phyloP scores from a whole-genome alignment of 2,329 filamentous ascomycete species.

The Fusarium oligoseptatum region DNA sequence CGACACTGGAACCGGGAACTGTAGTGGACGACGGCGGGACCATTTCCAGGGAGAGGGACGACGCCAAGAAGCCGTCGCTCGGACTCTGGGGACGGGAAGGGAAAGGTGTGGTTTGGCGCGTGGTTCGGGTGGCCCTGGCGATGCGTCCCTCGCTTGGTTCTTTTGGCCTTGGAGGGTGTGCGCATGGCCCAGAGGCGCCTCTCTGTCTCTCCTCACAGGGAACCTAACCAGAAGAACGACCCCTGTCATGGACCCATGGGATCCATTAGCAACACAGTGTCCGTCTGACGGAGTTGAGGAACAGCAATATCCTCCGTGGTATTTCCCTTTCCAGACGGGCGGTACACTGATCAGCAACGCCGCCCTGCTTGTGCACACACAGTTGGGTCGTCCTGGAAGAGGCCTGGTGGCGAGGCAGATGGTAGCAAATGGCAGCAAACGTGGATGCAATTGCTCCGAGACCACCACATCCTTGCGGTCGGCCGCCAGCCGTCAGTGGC shows the following conservation, averaged over 20 bases:
- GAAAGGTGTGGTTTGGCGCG: slow-evolving; percentile 36
- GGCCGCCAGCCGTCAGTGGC: not conserved
- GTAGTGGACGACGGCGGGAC: slow-evolving; percentile 14
- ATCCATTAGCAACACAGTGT: slow-evolving; percentile 22
- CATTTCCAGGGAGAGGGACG: slow-evolving; percentile 30
- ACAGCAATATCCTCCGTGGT: slow-evolving; percentile 30
- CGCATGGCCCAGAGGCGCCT: not conserved
- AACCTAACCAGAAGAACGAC: slow-evolving; percentile 31
- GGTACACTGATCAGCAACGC: slow-evolving; percentile 13
- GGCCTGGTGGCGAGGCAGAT: slow-evolving; percentile 2
- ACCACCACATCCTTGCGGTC: not conserved
- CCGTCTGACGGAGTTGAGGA: slow-evolving; percentile 32
- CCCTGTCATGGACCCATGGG: slow-evolving; percentile 19
- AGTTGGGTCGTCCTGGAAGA: not conserved
- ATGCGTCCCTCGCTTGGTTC: slow-evolving; percentile 25
- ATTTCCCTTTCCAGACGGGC: slow-evolving; percentile 39
- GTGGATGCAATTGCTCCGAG: not conserved
- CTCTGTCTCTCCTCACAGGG: slow-evolving; percentile 31
- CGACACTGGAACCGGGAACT: slow-evolving; percentile 28
- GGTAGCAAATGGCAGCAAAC: not conserved
- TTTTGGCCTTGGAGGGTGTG: slow-evolving; percentile 31
- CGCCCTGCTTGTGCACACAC: not conserved
- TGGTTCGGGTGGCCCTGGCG: slow-evolving; percentile 10
- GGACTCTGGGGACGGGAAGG: slow-evolving; percentile 42
- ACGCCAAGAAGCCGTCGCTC: slow-evolving; percentile 36